Percentiles rank a stretch among this genome's conserved stretches.
Evolutionary conservation across 768 basidiomycete genomes (phyloP).

Genomic region (Coprinopsis sp.): DNA sequence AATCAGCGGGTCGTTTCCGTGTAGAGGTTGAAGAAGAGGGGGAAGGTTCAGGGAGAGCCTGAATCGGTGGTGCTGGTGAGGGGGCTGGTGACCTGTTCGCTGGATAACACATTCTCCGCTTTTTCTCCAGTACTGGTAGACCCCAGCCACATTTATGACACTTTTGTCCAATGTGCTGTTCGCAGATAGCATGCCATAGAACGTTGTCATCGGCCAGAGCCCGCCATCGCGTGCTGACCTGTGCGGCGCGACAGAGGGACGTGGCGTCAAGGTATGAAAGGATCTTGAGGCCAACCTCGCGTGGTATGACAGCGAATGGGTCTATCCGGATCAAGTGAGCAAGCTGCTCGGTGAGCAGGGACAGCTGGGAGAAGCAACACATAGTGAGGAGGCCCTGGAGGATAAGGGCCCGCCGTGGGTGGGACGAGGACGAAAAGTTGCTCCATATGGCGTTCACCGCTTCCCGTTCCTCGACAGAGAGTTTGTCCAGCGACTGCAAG

Average conservation of each 20-base stretch:
- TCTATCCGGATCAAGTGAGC: conserved; percentile 92
- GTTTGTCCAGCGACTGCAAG: conserved; percentile 81
- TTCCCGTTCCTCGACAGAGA: conserved; percentile 81
- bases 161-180: conserved; percentile 96
- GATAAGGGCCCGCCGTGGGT: conserved; percentile 87
- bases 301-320: conserved; percentile 85
- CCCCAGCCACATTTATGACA: conserved; percentile 98
- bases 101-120: conserved; percentile 42
- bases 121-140: conserved; percentile 82
- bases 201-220: conserved; percentile 90
- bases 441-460: conserved; percentile 93
- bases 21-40: conserved; percentile 12
- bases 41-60: conserved; percentile 1
- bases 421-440: conserved; percentile 91
- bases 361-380: conserved; percentile 98
- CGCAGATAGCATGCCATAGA: conserved; percentile 94
- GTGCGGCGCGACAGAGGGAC: conserved; percentile 89
- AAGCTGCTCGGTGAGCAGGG: conserved; percentile 90
- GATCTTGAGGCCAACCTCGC: conserved; percentile 83
- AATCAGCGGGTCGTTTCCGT: conserved; percentile 31
- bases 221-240: conserved; percentile 84
- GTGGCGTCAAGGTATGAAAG: conserved; percentile 88
- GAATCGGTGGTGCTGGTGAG: conserved; percentile 7
- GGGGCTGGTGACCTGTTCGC: conserved; percentile 25
- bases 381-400: conserved; percentile 96